Evolutionary conservation across 345 rosid genomes (phyloP), one percentile per base, ranked within the genome.

Genomic region (Chamaenerion angustifolium): DNA sequence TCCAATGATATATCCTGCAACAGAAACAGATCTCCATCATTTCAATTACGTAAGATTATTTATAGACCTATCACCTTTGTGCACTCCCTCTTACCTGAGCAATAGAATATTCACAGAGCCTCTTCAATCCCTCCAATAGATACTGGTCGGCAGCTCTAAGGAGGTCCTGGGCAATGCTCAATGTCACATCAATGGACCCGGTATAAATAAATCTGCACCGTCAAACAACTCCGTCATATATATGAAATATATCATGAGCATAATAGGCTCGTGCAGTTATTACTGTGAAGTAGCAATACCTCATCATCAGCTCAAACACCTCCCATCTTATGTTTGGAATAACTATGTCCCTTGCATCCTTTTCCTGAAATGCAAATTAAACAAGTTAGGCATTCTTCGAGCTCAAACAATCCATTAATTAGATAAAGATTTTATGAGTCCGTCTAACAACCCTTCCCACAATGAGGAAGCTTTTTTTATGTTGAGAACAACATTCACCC

Each of bases 261-360:
- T 3, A 3, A 31, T 7, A 31, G 37, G 37, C 37, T 31, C 8
- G 70, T 50, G 45, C 31, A 49, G 51, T 40, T 49, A 17, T 14
- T 25, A 11, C 19, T 0, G 42, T n/a, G 13, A 16, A 15, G 43
- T 45, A 50, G 25, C 56, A 52, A 68, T 46, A 92, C 96, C 99
- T 88, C 96, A 92, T 92, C 99, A 92, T 92, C 80, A 92, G 68
- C 84, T 87, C 95, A 45, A 92, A 92, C 56, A 88, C 96, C 73
- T 88, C 95, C 99, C 99, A 92, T 80, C 85, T 82, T 62, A 92
- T 92, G 55, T 92, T 92, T 3, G 99, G 99, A 72, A 92, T 92
- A 67, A 84, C 95, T 64, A 92, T 84, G 71, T 92, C 96, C 76
- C 95, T 78, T 11, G 96, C 96, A 64, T 92, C 96, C 59, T 79